Evolutionary conservation across 805 yeast species (phyloP), one percentile per base, ranked within the genome.

Genomic region (Metschnikowia drakensbergensis): DNA sequence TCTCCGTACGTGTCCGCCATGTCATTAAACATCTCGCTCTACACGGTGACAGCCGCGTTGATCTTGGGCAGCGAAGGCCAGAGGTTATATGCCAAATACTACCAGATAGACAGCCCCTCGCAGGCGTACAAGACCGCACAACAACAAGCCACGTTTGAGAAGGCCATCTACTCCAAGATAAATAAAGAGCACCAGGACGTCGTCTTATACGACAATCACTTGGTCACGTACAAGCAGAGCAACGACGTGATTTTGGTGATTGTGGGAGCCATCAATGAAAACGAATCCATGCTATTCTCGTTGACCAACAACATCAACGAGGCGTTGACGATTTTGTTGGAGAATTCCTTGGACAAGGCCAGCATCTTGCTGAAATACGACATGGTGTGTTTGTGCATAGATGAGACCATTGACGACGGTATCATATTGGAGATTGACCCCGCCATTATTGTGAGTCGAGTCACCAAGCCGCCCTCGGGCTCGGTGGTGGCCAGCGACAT

Each of bases 351-450:
- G 53, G 98, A 94, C 67, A 88, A 83, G 65, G 77, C 83, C 55
- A 79, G 91, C 3, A 71, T 92, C 40, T 79, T 83, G 59, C 96
- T 88, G 55, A 81, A 84, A 64, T 94, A 85, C 64, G 99, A 94
- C 67, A 76, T 88, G 75, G 85, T 90, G 34, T 75, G 88, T 38
- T 77, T 94, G 65, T 88, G 95, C 3, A 79, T 91, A 38, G 99
- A 94, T 66, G 98, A 94, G 69, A 79, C 95, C 7, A 75, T 94
- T 43, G 99, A 94, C 64, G 96, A 91, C 63, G 99, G 98, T 36
- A 82, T 94, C 54, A 82, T 94, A 48, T 76, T 94, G 57, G 97
- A 94, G 66, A 85, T 90, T 27, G 97, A 94, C 61, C 83, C 96
- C 4, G 81, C 85, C 32, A 82, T 88, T 37, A 87, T 94, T 58